Percentiles rank a stretch among this genome's conserved stretches.
Evolutionary conservation across 768 basidiomycete species (phyloP).

Genomic region (Cantharellus anzutake): DNA sequence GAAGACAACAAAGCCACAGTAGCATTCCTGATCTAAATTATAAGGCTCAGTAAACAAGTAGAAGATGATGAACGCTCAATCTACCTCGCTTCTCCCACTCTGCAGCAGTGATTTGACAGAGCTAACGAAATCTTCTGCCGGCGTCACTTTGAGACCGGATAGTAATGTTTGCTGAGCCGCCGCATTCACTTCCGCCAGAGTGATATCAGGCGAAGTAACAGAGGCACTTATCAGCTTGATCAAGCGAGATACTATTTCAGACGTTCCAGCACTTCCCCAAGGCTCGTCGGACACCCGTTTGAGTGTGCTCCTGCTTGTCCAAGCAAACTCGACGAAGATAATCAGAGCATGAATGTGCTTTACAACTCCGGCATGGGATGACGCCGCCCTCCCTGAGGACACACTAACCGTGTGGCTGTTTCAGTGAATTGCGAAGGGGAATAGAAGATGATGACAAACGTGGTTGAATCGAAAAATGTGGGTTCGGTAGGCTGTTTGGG

Average conservation of each 20-base stretch:
- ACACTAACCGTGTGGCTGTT: neutral
- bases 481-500: constrained; percentile 9
- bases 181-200: no score
- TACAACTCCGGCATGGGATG: constrained; percentile 19
- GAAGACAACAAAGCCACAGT: constrained; percentile 52
- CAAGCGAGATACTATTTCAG: no score
- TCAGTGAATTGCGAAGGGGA: neutral
- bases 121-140: constrained; percentile 40
- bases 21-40: constrained; percentile 36
- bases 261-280: no score
- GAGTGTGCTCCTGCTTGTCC: constrained; percentile 15
- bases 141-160: constrained; percentile 40
- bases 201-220: no score
- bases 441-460: neutral
- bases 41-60: no score
- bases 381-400: neutral
- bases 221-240: no score
- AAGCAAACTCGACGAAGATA: constrained; percentile 36
- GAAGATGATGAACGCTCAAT: no score
- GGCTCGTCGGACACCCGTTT: no score
- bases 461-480: constrained; percentile 4
- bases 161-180: constrained; percentile 31
- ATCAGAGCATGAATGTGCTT: constrained; percentile 52
- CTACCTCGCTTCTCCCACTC: no score
- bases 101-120: no score